A percentile compares a stretch with the other conserved stretches of the same genome.
These are phyloP conservation scores for Medicago lupulina DNA, from an alignment of 306 rosid species.

Conservation along the genomic window DNA sequence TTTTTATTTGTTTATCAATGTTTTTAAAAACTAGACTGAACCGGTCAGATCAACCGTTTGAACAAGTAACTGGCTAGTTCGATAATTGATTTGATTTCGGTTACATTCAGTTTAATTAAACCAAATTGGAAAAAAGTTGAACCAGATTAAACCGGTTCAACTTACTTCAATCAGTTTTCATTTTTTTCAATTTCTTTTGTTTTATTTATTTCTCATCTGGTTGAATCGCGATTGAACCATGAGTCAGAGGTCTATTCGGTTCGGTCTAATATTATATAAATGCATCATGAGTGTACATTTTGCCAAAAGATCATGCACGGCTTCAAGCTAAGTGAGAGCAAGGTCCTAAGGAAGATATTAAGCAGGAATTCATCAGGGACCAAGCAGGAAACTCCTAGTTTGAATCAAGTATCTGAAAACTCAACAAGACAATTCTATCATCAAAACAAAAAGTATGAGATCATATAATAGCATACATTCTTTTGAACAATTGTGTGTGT, in stretches of 20 bases:
- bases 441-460: constrained; percentile 51
- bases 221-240: not conserved
- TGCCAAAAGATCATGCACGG: constrained; percentile 67
- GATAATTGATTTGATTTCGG: not conserved
- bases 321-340: constrained; percentile 61
- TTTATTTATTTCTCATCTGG: not conserved
- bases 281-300: constrained; percentile 11
- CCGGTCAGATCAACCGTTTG: not conserved
- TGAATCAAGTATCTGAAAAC: constrained; percentile 45
- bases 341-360: constrained; percentile 58
- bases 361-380: constrained; percentile 49
- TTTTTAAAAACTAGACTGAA: not conserved
- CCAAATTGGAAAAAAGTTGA: not conserved
- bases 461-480: constrained; percentile 14
- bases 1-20: not conserved
- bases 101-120: not conserved
- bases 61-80: no score
- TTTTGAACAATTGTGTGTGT: not conserved
- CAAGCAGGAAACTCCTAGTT: constrained; percentile 37
- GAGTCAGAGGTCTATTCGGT: no score
- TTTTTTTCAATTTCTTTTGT: not conserved
- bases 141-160: not conserved
- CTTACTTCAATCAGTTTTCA: not conserved
- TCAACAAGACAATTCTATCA: constrained; percentile 46
- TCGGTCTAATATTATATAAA: not conserved